These are phyloP conservation scores for Aeschynomene evenia DNA, from an alignment of 306 rosid species.

Conservation along the genomic window DNA sequence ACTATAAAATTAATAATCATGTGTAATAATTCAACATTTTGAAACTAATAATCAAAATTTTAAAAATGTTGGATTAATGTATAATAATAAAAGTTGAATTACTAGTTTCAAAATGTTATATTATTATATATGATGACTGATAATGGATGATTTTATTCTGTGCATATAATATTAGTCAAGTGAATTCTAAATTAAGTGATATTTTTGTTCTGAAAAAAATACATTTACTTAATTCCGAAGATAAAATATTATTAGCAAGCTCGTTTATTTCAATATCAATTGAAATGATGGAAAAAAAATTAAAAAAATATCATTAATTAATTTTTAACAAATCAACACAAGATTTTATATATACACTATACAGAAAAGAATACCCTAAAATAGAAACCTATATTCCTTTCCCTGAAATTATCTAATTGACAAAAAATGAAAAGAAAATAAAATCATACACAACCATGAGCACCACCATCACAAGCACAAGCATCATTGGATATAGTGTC, in stretches of 20 bases:
- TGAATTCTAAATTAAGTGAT: too few species aligned
- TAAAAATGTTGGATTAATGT: too few species aligned
- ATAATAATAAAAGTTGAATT: too few species aligned
- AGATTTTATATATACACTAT: not conserved
- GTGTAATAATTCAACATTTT: too few species aligned
- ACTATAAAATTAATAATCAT: too few species aligned
- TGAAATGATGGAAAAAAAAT: too few species aligned
- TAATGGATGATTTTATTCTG: too few species aligned
- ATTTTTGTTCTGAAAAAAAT: too few species aligned
- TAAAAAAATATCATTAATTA: not conserved
- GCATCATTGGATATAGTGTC: slow-evolving; percentile 25
- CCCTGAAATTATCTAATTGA: not conserved
- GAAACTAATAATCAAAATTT: too few species aligned
- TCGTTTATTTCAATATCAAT: not conserved
- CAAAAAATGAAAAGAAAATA: not conserved
- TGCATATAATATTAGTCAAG: too few species aligned
- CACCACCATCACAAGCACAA: slow-evolving; percentile 58
- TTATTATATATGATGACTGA: too few species aligned
- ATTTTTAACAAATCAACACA: not conserved
- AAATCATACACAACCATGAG: slow-evolving; percentile 48
- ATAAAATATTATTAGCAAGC: not conserved
- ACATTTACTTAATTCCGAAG: not conserved
- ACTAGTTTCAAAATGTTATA: too few species aligned
- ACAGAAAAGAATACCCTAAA: not conserved
- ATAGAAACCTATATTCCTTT: not conserved